Conservation (phyloP, 805 yeast genomes). For the Citeromyces nyonsensis region DNA sequence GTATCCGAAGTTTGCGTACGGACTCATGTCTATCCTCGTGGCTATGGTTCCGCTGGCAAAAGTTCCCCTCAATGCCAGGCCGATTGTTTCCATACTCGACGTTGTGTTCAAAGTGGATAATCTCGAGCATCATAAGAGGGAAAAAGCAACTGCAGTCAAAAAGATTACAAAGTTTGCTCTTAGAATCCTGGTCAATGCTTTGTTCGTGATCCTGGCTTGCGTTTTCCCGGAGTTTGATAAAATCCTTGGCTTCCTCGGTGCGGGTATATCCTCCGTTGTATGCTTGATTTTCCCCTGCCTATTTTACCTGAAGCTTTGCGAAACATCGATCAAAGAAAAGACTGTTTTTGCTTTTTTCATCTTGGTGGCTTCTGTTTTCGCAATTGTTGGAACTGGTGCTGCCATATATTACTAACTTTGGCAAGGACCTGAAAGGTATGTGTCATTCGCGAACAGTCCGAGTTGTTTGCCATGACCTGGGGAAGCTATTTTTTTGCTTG, state of each 20-base stretch:
- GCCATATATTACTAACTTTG: constrained; percentile 12
- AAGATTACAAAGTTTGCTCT: constrained; percentile 10
- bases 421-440: too few relatives aligned
- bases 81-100: constrained; percentile 62
- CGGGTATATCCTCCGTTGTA: constrained; percentile 66
- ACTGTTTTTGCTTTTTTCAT: constrained; percentile 29
- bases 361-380: constrained; percentile 27
- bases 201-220: constrained; percentile 53
- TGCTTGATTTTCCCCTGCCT: constrained; percentile 70
- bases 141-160: constrained; percentile 4
- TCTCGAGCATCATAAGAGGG: background rate
- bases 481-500: too few relatives aligned
- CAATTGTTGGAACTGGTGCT: constrained; percentile 48
- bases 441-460: too few relatives aligned
- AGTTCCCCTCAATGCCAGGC: constrained; percentile 71
- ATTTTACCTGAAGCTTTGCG: constrained; percentile 56
- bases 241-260: constrained; percentile 72
- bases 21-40: constrained; percentile 46
- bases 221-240: constrained; percentile 74
- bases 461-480: too few relatives aligned
- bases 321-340: constrained; percentile 26
- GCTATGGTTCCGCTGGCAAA: constrained; percentile 79
- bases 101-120: constrained; percentile 15
- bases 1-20: constrained; percentile 29
- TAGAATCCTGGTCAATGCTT: constrained; percentile 37